Percentiles rank a stretch among this genome's conserved stretches.
These are phyloP conservation scores for Nidula microcarpa DNA, from an alignment of 768 basidiomycete genomes.

Conservation along the genomic window DNA sequence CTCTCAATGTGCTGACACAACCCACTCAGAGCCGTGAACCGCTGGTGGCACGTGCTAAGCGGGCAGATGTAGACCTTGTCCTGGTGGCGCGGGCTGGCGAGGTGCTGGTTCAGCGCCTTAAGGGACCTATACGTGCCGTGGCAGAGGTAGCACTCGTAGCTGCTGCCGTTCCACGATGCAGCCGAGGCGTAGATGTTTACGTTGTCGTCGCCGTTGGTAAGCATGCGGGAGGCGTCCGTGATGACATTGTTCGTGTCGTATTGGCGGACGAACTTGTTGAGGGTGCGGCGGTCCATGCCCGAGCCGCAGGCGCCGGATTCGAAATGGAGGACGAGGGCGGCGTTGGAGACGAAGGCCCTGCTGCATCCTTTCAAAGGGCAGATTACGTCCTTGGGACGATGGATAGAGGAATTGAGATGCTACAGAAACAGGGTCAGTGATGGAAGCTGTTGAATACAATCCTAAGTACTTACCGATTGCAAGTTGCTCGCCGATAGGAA, in stretches of 20 bases:
- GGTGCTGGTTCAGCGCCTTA: conserved; percentile 52
- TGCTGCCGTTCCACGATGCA: conserved; percentile 39
- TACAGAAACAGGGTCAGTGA: conserved; percentile 8
- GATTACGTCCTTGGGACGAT: conserved; percentile 30
- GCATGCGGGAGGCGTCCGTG: conserved; percentile 52
- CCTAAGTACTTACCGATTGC: conserved; percentile 11
- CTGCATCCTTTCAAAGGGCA: conserved; percentile 43
- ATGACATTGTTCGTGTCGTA: conserved; percentile 45
- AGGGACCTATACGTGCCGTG: conserved; percentile 37
- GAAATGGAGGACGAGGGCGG: conserved; percentile 60
- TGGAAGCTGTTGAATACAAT: background rate
- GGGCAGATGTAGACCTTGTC: conserved; percentile 56
- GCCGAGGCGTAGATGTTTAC: conserved; percentile 24
- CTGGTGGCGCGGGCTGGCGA: conserved; percentile 58
- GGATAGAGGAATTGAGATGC: conserved; percentile 54
- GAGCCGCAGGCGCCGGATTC: conserved; percentile 59
- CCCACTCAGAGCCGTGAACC: conserved; percentile 52
- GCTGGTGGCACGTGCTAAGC: conserved; percentile 31
- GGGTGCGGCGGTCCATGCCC: conserved; percentile 32
- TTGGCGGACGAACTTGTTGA: conserved; percentile 38
- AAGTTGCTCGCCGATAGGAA: conserved; percentile 42
- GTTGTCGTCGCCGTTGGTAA: conserved; percentile 27
- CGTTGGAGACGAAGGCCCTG: conserved; percentile 42
- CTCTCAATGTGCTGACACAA: conserved; percentile 67
- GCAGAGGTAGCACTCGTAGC: conserved; percentile 67